Evolutionary conservation across 2,329 filamentous ascomycete species (phyloP).

Genomic region (Nothophaeocryptopus gaeumannii): DNA sequence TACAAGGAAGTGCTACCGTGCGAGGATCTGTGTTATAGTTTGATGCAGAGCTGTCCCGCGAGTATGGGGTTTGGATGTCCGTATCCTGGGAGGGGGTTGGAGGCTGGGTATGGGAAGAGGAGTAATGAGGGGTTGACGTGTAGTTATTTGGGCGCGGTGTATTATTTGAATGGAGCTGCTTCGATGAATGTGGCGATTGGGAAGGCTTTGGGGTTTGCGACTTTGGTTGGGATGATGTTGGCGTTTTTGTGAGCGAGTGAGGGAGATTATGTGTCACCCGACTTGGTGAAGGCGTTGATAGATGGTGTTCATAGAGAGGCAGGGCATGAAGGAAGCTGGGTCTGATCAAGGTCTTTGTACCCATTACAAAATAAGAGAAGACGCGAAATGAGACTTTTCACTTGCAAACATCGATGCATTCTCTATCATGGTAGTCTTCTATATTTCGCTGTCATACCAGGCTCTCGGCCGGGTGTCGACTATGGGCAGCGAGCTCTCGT

Average conservation of each 20-base stretch:
- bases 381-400: no score
- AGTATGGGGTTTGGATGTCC: conserved; percentile 76
- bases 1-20: conserved; percentile 94
- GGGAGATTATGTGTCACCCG: background rate
- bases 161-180: conserved; percentile 30
- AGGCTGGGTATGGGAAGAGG: conserved; percentile 50
- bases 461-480: no score
- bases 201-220: conserved; percentile 2
- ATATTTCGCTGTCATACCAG: no score
- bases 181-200: background rate
- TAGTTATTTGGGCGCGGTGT: conserved; percentile 37
- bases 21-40: conserved; percentile 78
- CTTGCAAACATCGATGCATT: no score
- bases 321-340: no score
- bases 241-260: conserved; percentile 1
- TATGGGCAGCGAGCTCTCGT: no score
- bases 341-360: no score
- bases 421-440: no score
- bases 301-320: no score
- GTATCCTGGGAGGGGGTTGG: conserved; percentile 43
- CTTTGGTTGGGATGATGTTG: background rate
- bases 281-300: no score
- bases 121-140: conserved; percentile 31
- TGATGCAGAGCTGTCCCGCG: conserved; percentile 82
- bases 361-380: no score